Conservation (phyloP, 345 rosid species). For the Hibiscus syriacus region DNA sequence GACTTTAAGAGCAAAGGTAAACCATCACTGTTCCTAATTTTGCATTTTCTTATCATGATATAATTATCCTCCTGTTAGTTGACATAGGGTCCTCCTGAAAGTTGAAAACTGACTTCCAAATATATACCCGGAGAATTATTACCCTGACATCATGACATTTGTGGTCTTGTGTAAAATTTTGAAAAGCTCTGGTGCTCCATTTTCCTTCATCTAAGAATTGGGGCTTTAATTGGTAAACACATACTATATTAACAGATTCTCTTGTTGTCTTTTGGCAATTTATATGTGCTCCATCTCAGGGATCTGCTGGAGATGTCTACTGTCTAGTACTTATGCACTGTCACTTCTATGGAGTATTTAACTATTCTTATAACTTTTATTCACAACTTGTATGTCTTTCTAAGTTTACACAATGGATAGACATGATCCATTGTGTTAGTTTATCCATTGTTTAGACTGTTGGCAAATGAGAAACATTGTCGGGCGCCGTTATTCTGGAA, state of each 20-base stretch:
- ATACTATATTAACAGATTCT: not conserved
- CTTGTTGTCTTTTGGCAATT: not conserved
- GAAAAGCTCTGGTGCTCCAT: not conserved
- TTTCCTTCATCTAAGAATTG: not conserved
- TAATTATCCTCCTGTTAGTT: not conserved
- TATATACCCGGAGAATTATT: not conserved
- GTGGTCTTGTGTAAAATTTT: not conserved
- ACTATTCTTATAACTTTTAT: not conserved
- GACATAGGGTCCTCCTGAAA: not conserved
- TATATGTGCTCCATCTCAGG: not conserved
- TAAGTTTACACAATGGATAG: not conserved
- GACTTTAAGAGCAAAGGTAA: conserved; percentile 82
- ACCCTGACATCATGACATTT: not conserved
- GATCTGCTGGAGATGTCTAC: conserved; percentile 5
- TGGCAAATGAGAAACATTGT: too few relatives aligned
- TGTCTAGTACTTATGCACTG: not conserved
- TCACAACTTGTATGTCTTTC: not conserved
- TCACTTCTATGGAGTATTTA: not conserved
- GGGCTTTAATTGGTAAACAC: not conserved
- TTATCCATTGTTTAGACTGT: not conserved
- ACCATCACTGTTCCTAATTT: too few relatives aligned
- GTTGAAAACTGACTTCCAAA: not conserved
- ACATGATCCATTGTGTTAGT: not conserved
- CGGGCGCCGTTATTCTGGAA: too few relatives aligned
- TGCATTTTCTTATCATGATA: not conserved